Conservation (phyloP, 2,329 filamentous ascomycete species). For the Diplodia intermedia region DNA sequence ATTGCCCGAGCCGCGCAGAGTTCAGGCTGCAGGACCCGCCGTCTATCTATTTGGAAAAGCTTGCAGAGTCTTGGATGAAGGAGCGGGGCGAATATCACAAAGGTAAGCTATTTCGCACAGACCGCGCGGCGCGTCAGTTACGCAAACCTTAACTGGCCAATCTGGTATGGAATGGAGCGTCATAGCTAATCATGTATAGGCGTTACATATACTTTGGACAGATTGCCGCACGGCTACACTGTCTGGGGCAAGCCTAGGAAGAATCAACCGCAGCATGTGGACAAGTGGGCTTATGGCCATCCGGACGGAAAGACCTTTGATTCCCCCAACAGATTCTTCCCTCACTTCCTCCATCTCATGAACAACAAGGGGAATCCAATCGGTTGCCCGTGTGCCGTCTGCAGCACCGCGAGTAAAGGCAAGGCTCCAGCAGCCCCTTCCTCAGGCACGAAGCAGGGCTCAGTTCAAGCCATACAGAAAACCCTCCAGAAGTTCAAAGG, state of each 20-base stretch:
- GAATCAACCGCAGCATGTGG: constrained; percentile 51
- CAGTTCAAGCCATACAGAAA: constrained; percentile 23
- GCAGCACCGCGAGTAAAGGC: constrained; percentile 38
- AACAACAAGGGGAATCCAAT: constrained; percentile 50
- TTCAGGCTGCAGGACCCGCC: constrained; percentile 48
- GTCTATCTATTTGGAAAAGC: constrained; percentile 54
- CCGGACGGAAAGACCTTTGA: constrained; percentile 59
- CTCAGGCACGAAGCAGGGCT: neutral
- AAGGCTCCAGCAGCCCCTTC: constrained; percentile 14
- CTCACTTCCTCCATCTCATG: constrained; percentile 65
- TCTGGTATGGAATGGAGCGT: neutral
- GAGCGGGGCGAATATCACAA: constrained; percentile 44
- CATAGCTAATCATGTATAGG: constrained; percentile 34
- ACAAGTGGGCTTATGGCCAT: constrained; percentile 66
- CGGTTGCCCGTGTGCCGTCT: constrained; percentile 60
- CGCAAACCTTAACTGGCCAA: neutral
- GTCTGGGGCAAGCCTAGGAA: constrained; percentile 57
- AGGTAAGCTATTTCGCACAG: constrained; percentile 1
- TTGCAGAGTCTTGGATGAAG: constrained; percentile 58
- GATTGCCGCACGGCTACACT: constrained; percentile 62
- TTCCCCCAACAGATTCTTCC: constrained; percentile 62
- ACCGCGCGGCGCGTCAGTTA: neutral
- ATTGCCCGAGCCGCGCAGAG: constrained; percentile 47
- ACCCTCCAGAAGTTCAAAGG: constrained; percentile 33
- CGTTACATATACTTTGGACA: constrained; percentile 58